phyloP scores from a whole-genome alignment of 176 grass and related monocot species.

The Raddia distichophylla region DNA sequence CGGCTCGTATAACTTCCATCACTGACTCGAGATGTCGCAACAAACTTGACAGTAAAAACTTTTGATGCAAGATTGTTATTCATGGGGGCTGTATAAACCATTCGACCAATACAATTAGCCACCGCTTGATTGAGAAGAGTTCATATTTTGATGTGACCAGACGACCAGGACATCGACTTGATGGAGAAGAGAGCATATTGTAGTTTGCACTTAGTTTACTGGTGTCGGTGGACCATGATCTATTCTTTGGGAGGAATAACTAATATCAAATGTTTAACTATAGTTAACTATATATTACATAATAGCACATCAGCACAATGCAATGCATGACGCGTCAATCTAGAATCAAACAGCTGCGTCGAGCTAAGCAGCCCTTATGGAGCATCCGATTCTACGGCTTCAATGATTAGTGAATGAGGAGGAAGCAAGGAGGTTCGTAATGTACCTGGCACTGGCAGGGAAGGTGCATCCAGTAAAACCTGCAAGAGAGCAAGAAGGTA shows the following conservation, averaged over 20 bases:
- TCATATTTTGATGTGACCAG: too few species aligned
- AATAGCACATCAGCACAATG: not conserved
- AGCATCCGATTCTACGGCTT: not conserved
- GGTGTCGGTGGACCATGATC: conserved; percentile 23
- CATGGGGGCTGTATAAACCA: not conserved
- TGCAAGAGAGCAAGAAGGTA: conserved; percentile 36
- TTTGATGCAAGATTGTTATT: conserved; percentile 3
- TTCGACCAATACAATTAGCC: not conserved
- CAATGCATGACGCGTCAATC: not conserved
- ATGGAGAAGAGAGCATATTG: not conserved
- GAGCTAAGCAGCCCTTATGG: not conserved
- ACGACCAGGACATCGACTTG: not conserved
- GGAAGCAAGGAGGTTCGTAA: not conserved
- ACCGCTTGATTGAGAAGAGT: not conserved
- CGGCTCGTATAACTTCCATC: too few species aligned
- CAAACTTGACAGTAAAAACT: not conserved
- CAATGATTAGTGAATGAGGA: not conserved
- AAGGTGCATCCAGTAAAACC: conserved; percentile 73
- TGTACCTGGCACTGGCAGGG: conserved; percentile 72
- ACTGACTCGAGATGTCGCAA: not conserved
- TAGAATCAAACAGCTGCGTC: not conserved
- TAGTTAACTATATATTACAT: conserved; percentile 1
- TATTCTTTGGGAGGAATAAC: not conserved
- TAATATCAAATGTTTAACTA: conserved; percentile 22
- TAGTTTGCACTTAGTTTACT: conserved; percentile 6